phyloP scores from a whole-genome alignment of 352 stramenopile genomes.

The Pythium apleroticum region DNA sequence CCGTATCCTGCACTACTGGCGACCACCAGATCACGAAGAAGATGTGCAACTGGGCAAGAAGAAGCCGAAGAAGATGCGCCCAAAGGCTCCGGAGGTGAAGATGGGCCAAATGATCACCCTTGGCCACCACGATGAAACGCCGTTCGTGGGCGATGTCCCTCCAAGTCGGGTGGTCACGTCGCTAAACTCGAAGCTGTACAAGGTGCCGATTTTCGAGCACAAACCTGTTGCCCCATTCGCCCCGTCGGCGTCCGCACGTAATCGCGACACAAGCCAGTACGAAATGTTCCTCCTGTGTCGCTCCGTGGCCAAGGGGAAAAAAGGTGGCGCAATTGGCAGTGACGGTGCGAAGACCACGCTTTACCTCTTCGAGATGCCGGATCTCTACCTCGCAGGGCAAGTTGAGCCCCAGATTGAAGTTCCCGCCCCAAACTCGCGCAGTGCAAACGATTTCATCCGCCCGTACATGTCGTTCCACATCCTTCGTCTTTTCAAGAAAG shows the following conservation, averaged over 20 bases:
- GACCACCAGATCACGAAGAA: constrained; percentile 55
- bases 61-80: constrained; percentile 65
- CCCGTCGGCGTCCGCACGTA: constrained; percentile 34
- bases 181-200: constrained; percentile 83
- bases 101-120: constrained; percentile 85
- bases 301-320: constrained; percentile 74
- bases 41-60: constrained; percentile 57
- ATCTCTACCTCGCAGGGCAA: constrained; percentile 75
- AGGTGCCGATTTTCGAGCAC: constrained; percentile 79
- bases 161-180: constrained; percentile 72
- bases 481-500: constrained; percentile 80
- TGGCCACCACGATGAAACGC: constrained; percentile 75
- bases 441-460: constrained; percentile 83
- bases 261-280: constrained; percentile 34
- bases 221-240: constrained; percentile 57
- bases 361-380: constrained; percentile 77
- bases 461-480: constrained; percentile 89
- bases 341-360: constrained; percentile 57
- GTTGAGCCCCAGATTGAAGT: constrained; percentile 85
- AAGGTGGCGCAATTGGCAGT: constrained; percentile 31
- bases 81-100: constrained; percentile 74
- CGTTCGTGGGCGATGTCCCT: constrained; percentile 82
- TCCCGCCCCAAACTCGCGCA: constrained; percentile 72
- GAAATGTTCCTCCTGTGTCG: constrained; percentile 78
- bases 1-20: constrained; percentile 85